Conservation (phyloP, 2,329 filamentous ascomycete species). For the Zymoseptoria brevis region DNA sequence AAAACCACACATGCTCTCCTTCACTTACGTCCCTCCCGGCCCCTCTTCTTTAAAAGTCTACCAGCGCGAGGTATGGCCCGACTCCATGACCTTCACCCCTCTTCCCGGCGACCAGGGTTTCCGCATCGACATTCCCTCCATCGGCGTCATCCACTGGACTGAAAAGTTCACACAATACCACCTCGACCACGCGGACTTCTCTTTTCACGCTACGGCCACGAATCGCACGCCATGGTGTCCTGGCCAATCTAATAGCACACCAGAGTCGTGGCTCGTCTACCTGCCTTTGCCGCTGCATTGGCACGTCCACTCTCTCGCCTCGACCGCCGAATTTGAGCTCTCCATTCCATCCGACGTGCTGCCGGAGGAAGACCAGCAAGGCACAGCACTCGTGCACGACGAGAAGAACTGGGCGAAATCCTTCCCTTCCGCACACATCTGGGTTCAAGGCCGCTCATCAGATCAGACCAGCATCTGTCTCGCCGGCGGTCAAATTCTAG, state of each 20-base stretch:
- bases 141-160: constrained; percentile 34
- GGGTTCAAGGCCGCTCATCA: constrained; percentile 32
- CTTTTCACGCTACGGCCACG: constrained; percentile 34
- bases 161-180: constrained; percentile 34
- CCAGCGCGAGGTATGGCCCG: constrained; percentile 39
- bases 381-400: constrained; percentile 37
- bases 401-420: constrained; percentile 46
- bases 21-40: constrained; percentile 40
- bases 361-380: constrained; percentile 22
- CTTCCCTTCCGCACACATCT: constrained; percentile 40
- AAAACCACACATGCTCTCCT: constrained; percentile 39
- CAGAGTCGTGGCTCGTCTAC: constrained; percentile 39
- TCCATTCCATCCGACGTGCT: constrained; percentile 28
- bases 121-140: constrained; percentile 32
- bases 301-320: constrained; percentile 43
- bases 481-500: constrained; percentile 35
- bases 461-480: constrained; percentile 24
- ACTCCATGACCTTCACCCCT: constrained; percentile 31
- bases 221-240: constrained; percentile 34
- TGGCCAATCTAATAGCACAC: constrained; percentile 28
- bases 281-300: constrained; percentile 45
- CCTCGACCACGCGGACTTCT: constrained; percentile 30
- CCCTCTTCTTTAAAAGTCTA: constrained; percentile 23
- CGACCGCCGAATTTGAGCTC: constrained; percentile 34
- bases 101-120: constrained; percentile 30